A percentile compares a stretch with the other conserved stretches of the same genome.
These are phyloP conservation scores for Alternaria alternata DNA, from an alignment of 2,329 filamentous ascomycete genomes.

Conservation along the genomic window DNA sequence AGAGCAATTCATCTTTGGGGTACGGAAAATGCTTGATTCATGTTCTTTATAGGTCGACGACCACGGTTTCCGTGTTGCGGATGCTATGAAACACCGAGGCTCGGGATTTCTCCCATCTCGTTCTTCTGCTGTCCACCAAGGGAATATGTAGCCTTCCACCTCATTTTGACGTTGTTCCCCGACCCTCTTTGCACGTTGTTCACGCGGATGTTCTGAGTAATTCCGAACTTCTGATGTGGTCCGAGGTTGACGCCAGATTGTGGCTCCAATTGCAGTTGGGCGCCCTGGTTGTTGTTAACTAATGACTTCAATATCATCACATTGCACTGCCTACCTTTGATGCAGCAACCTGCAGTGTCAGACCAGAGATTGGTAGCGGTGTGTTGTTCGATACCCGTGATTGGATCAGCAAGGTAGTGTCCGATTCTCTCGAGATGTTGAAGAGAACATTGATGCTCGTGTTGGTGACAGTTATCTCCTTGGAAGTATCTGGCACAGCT, in stretches of 20 bases:
- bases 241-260: conserved; percentile 81
- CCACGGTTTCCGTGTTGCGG: conserved; percentile 11
- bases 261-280: conserved; percentile 80
- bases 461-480: conserved; percentile 73
- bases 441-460: conserved; percentile 77
- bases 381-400: conserved; percentile 88
- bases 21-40: conserved; percentile 7
- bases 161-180: conserved; percentile 83
- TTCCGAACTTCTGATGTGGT: conserved; percentile 75
- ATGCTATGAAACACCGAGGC: conserved; percentile 74
- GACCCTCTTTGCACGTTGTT: conserved; percentile 76
- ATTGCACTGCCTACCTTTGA: conserved; percentile 72
- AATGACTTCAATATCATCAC: not conserved
- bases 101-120: conserved; percentile 85
- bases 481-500: conserved; percentile 75
- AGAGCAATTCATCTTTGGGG: not conserved
- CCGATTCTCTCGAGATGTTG: conserved; percentile 67
- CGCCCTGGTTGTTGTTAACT: conserved; percentile 65
- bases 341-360: conserved; percentile 92
- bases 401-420: conserved; percentile 70
- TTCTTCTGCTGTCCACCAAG: conserved; percentile 71
- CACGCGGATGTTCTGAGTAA: conserved; percentile 82
- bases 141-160: conserved; percentile 87
- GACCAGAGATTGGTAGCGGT: conserved; percentile 72
- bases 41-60: conserved; percentile 4